Conservation (phyloP, 345 rosid species). For the Bretschneidera sinensis region DNA sequence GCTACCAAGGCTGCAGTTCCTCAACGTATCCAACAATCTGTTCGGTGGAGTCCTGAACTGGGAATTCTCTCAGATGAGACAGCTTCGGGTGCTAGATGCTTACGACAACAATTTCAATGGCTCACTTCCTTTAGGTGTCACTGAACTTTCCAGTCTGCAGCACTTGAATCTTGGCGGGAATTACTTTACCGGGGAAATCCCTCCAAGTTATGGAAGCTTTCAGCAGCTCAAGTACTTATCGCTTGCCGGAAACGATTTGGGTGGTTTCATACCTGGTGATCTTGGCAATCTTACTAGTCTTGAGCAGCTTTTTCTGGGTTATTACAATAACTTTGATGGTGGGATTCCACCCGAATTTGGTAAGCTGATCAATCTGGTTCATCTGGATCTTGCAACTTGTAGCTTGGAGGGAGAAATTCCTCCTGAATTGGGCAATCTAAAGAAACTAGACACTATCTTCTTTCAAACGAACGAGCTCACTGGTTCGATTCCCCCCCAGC, state of each 20-base stretch:
- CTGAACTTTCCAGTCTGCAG: constrained; percentile 38
- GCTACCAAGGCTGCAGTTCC: constrained; percentile 41
- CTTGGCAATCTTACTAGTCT: constrained; percentile 66
- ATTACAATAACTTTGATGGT: constrained; percentile 62
- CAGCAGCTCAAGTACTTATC: constrained; percentile 55
- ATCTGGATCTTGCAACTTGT: constrained; percentile 72
- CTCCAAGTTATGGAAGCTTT: constrained; percentile 52
- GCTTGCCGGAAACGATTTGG: constrained; percentile 73
- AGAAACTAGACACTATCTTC: constrained; percentile 57
- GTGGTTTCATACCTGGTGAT: constrained; percentile 63
- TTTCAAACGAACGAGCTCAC: constrained; percentile 67
- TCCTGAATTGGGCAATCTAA: constrained; percentile 52
- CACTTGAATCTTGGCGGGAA: constrained; percentile 86
- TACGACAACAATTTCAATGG: constrained; percentile 81
- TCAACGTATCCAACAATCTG: constrained; percentile 70
- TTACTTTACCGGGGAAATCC: constrained; percentile 70
- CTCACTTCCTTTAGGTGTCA: constrained; percentile 49
- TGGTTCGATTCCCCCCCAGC: constrained; percentile 56
- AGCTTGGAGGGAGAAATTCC: constrained; percentile 74
- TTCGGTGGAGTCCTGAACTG: constrained; percentile 55
- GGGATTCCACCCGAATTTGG: constrained; percentile 75
- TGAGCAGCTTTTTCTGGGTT: constrained; percentile 62
- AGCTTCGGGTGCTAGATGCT: constrained; percentile 58
- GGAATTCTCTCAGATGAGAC: constrained; percentile 42
- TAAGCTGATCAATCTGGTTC: constrained; percentile 51